These are phyloP conservation scores for Pseudogymnoascus sp. DNA, from an alignment of 2,329 filamentous ascomycete species.

Conservation along the genomic window DNA sequence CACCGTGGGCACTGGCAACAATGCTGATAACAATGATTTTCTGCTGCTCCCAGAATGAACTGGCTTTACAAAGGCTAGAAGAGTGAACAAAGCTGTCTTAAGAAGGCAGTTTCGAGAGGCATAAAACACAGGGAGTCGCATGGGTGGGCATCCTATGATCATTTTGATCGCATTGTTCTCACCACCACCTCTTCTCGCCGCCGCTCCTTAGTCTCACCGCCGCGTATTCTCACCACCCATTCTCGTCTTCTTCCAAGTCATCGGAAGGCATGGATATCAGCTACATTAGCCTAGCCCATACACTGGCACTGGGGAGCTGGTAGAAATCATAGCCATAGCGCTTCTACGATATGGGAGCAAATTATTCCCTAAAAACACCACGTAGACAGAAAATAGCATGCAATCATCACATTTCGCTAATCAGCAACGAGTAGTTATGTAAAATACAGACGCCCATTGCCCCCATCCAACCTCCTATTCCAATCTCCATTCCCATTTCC, in stretches of 20 bases:
- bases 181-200: background rate
- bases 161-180: background rate
- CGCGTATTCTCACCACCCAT: background rate
- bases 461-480: background rate
- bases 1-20: background rate
- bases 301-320: too few species aligned
- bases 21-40: too few species aligned
- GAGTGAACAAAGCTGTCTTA: too few species aligned
- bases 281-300: too few species aligned
- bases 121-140: too few species aligned
- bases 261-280: background rate
- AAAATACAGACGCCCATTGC: background rate
- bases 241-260: background rate
- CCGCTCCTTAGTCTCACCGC: background rate
- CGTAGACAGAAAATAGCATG: background rate
- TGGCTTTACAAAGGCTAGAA: too few species aligned
- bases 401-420: constrained; percentile 4
- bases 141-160: background rate
- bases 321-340: background rate
- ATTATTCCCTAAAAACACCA: background rate
- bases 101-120: too few species aligned
- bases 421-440: constrained; percentile 2
- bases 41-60: too few species aligned
- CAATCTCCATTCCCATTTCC: background rate
- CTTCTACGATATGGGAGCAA: background rate